These are phyloP conservation scores for Tricholoma hemisulphureum DNA, from an alignment of 768 basidiomycete genomes.

Conservation along the genomic window DNA sequence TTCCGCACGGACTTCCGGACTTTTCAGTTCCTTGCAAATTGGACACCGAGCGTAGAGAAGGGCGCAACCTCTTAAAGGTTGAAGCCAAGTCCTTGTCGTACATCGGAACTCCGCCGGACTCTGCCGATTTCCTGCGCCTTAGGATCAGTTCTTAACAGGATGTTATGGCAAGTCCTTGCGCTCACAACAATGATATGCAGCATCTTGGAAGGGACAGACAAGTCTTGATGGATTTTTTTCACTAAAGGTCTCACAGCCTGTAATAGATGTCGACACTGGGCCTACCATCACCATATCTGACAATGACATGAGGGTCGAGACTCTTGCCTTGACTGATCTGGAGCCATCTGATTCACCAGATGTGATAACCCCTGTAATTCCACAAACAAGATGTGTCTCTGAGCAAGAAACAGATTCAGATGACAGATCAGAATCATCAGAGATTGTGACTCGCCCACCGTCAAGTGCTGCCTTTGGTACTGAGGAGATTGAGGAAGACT, in stretches of 20 bases:
- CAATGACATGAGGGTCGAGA: not conserved
- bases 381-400: not conserved
- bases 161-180: constrained; percentile 8
- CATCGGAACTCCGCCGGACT: too few relatives aligned
- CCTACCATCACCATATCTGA: not conserved
- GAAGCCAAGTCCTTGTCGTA: too few relatives aligned
- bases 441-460: too few relatives aligned
- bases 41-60: too few relatives aligned
- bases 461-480: not conserved
- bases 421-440: too few relatives aligned
- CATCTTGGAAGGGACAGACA: not conserved
- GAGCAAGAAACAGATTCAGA: not conserved
- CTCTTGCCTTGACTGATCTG: not conserved
- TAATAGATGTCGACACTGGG: not conserved
- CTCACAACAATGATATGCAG: not conserved
- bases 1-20: too few relatives aligned
- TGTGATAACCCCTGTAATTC: not conserved
- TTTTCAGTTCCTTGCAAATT: too few relatives aligned
- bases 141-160: too few relatives aligned
- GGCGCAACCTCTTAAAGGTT: too few relatives aligned
- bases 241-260: not conserved
- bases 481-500: constrained; percentile 1
- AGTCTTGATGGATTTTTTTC: not conserved
- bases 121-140: too few relatives aligned
- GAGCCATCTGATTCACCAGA: not conserved